phyloP scores from a whole-genome alignment of 352 stramenopile species.

The Pythium periplocum region DNA sequence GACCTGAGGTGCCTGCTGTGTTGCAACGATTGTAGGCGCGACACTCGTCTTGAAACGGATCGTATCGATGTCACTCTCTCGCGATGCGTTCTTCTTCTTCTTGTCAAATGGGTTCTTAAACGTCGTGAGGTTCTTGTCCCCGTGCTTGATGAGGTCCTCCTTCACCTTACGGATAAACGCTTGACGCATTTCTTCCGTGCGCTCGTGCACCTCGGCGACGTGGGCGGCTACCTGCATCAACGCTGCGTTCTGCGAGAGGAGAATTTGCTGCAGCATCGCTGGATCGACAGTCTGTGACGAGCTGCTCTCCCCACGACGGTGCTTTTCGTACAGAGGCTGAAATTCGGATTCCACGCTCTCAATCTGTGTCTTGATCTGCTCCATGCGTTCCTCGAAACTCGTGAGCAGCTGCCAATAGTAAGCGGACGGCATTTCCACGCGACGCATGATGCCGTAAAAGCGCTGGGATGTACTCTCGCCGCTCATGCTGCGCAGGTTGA shows the following conservation, averaged over 20 bases:
- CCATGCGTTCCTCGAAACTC: slow-evolving; percentile 71
- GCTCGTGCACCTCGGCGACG: slow-evolving; percentile 73
- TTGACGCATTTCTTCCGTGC: slow-evolving; percentile 65
- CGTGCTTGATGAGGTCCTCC: slow-evolving; percentile 49
- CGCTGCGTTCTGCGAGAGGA: slow-evolving; percentile 69
- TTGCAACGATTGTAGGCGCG: slow-evolving; percentile 52
- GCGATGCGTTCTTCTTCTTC: slow-evolving; percentile 51
- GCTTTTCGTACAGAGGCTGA: slow-evolving; percentile 40
- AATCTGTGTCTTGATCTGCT: slow-evolving; percentile 67
- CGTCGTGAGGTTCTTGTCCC: slow-evolving; percentile 46
- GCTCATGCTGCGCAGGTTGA: slow-evolving; percentile 61
- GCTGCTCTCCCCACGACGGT: slow-evolving; percentile 7
- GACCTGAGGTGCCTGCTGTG: background rate
- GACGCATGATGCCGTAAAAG: slow-evolving; percentile 62
- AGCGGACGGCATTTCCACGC: slow-evolving; percentile 70
- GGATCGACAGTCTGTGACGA: slow-evolving; percentile 15
- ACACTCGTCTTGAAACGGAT: slow-evolving; percentile 77
- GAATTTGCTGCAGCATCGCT: slow-evolving; percentile 58
- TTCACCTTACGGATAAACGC: slow-evolving; percentile 63
- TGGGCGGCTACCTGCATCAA: slow-evolving; percentile 72
- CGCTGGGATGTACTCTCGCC: slow-evolving; percentile 33
- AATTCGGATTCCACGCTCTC: slow-evolving; percentile 64
- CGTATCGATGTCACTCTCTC: slow-evolving; percentile 63
- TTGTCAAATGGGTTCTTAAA: slow-evolving; percentile 79
- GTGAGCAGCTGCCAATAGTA: slow-evolving; percentile 80